A percentile compares a stretch with the other conserved stretches of the same genome.
phyloP scores from a whole-genome alignment of 257 asterid genomes.

The Anisodus tanguticus region DNA sequence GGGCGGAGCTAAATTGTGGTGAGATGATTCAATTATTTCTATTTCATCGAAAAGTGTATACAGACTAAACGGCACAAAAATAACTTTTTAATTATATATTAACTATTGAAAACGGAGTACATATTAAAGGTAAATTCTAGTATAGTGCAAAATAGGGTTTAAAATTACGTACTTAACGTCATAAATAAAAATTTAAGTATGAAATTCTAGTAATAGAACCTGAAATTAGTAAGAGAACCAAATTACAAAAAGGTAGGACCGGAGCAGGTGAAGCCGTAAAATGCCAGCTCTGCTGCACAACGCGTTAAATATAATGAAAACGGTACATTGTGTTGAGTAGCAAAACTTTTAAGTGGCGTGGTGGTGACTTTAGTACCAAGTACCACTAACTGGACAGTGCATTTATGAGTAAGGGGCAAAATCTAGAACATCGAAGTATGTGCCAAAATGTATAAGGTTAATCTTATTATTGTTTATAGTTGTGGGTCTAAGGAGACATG shows the following conservation, averaged over 20 bases:
- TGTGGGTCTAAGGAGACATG: not conserved
- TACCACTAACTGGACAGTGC: not conserved
- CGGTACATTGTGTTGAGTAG: not conserved
- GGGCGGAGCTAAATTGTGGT: too few species aligned
- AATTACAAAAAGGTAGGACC: not conserved
- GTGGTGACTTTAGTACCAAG: constrained; percentile 1
- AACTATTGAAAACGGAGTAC: too few species aligned
- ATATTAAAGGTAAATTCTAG: too few species aligned
- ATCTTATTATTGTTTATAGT: not conserved
- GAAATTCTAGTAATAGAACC: too few species aligned
- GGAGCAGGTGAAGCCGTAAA: not conserved
- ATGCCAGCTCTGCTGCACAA: not conserved
- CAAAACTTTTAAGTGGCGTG: too few species aligned
- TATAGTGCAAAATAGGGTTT: too few species aligned
- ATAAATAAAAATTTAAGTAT: too few species aligned
- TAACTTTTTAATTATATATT: too few species aligned
- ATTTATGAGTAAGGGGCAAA: not conserved
- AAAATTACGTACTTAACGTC: too few species aligned
- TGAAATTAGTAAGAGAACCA: not conserved
- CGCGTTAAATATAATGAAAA: not conserved
- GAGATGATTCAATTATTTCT: too few species aligned
- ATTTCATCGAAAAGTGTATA: too few species aligned
- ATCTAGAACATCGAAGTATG: not conserved
- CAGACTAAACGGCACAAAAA: too few species aligned
- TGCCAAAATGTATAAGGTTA: not conserved